Evolutionary conservation across 208 protist species (phyloP), one percentile per base, ranked within the genome.

Genomic region (Leishmania aethiopica): DNA sequence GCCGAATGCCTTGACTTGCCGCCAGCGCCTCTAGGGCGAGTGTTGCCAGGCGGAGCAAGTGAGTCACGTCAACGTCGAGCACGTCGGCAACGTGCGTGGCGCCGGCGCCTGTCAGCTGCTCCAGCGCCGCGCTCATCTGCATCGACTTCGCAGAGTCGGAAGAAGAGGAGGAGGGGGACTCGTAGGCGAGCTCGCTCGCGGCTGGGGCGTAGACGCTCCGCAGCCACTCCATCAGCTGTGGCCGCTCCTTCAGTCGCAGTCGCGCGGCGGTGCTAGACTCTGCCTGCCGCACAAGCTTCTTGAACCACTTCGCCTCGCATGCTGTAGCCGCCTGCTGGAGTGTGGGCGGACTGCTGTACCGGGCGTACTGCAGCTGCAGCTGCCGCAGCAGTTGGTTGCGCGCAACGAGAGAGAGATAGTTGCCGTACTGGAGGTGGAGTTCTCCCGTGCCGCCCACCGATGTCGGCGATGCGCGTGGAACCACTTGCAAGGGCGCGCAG

Each of bases 11-110:
- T 25, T 77, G 82, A 35, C 78, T 75, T 17, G 75, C 77, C 32
- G 80, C 71, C 17, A 87, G 70, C 32, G 84, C 88, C 37, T 85
- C 82, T 74, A 88, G 84, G 15, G 76, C 75, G 45, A 90, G 79
- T 7, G 83, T 84, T 15, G 87, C 81, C n/a, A 82, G 73, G 59
- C 85, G 71, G 22, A 91, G 75, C 7, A 78, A 57, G 13, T 84
- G 77, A 25, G 82, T 87, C 49, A 88, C 59, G 79, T 89, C 80
- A 35, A 91, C 84, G 62, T 84, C 60, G 17, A 84, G 28, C 10
- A 82, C 76, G 76, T 70, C 76, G 35, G 83, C 82, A 2, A 86
- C 66, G 73, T 82, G 82, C 55, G 82, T 86, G 64, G 60, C 74
- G 49, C 73, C 62, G 37, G 64, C 17, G 32, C 84, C 81, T 11